Percentiles rank a stretch among this genome's conserved stretches.
Evolutionary conservation across 768 basidiomycete species (phyloP).

Genomic region (Boletus patriciae): DNA sequence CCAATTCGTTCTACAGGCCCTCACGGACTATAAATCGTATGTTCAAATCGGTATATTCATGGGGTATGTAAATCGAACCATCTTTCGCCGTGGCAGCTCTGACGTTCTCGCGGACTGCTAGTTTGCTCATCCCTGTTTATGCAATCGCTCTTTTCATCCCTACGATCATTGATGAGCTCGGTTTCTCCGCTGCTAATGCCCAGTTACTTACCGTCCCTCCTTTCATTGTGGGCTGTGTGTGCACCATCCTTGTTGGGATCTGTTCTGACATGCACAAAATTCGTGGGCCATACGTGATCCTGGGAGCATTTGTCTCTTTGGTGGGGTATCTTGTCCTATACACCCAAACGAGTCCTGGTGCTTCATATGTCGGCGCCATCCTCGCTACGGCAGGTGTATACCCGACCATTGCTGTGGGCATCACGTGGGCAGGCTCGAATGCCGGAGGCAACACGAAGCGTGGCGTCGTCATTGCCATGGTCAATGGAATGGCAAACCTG

Average conservation of each 20-base stretch:
- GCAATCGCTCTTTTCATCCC: conserved; percentile 50
- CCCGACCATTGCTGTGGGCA: conserved; percentile 45
- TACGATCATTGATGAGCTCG: conserved; percentile 49
- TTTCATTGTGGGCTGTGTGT: conserved; percentile 46
- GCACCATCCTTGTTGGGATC: conserved; percentile 44
- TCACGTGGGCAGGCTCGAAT: conserved; percentile 58
- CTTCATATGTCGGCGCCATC: conserved; percentile 46
- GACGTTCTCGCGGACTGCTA: conserved; percentile 15
- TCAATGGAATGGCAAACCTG: conserved; percentile 44
- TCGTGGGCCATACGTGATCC: conserved; percentile 3
- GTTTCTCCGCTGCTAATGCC: conserved; percentile 51
- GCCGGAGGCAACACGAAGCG: conserved; percentile 57
- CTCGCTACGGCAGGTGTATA: conserved; percentile 53
- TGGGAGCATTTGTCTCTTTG: conserved; percentile 1
- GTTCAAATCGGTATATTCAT: conserved; percentile 39
- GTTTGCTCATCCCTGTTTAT: conserved; percentile 45
- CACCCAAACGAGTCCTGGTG: not conserved
- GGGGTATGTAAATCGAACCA: conserved; percentile 30
- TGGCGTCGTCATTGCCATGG: conserved; percentile 52
- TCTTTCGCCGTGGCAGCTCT: not conserved
- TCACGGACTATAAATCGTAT: conserved; percentile 45
- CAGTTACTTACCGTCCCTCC: conserved; percentile 51
- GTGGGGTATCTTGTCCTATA: conserved; percentile 6
- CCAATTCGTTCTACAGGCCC: conserved; percentile 50
- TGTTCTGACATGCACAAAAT: conserved; percentile 3